Conservation (phyloP, 2,329 filamentous ascomycete species). For the Stagonosporopsis chrysanthemi region DNA sequence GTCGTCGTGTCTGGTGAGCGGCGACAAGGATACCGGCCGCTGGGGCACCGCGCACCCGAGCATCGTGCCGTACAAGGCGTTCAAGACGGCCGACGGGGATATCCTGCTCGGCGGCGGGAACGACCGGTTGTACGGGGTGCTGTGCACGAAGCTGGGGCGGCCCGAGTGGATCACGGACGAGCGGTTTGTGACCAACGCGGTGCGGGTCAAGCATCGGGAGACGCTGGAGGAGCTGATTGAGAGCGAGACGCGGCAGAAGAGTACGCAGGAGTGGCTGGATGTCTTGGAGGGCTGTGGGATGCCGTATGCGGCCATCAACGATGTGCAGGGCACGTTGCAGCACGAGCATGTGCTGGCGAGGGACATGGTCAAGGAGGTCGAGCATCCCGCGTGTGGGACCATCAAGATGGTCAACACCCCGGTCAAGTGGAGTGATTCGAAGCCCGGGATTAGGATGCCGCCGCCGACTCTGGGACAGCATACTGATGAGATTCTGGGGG, state of each 20-base stretch:
- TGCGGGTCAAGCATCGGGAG: conserved; percentile 72
- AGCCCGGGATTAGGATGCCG: conserved; percentile 75
- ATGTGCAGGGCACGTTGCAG: conserved; percentile 82
- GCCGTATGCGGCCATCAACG: conserved; percentile 94
- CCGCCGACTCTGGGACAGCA: conserved; percentile 76
- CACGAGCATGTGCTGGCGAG: conserved; percentile 82
- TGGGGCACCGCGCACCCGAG: conserved; percentile 99
- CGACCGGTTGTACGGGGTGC: conserved; percentile 66
- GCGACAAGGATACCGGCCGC: conserved; percentile 83
- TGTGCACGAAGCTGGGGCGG: conserved; percentile 65
- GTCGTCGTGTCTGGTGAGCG: conserved; percentile 87
- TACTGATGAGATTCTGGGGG: conserved; percentile 47
- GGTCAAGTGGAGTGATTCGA: conserved; percentile 88
- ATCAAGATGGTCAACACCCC: conserved; percentile 94
- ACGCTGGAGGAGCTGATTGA: conserved; percentile 83
- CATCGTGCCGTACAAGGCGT: conserved; percentile 94
- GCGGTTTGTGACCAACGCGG: conserved; percentile 65
- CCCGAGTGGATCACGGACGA: conserved; percentile 66
- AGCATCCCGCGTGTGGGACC: conserved; percentile 82
- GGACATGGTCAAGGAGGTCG: conserved; percentile 87
- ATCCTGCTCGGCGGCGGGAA: conserved; percentile 71
- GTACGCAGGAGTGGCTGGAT: conserved; percentile 86
- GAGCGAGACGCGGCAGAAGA: conserved; percentile 73
- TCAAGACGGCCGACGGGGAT: conserved; percentile 68
- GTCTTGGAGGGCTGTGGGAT: conserved; percentile 89